Conservation (phyloP, 140 eudicot genomes). For the Flaveria floridana region DNA sequence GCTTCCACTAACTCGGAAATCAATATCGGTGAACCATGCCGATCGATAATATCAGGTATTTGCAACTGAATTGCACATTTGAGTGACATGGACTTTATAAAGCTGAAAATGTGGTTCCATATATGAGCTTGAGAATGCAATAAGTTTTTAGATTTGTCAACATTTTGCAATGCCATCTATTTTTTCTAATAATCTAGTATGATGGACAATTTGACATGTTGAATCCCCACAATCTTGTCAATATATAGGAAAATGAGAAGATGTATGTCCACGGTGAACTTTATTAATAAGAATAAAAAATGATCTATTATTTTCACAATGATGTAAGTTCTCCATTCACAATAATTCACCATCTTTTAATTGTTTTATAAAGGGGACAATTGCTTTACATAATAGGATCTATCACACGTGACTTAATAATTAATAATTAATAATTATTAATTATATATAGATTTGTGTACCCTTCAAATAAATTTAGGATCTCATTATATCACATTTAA, state of each 20-base stretch:
- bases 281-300: too few relatives aligned
- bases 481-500: not conserved
- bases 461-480: not conserved
- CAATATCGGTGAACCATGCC: not conserved
- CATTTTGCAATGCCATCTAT: conserved; percentile 20
- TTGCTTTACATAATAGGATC: too few relatives aligned
- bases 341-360: too few relatives aligned
- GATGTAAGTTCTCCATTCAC: too few relatives aligned
- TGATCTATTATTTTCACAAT: too few relatives aligned
- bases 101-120: conserved; percentile 34
- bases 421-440: too few relatives aligned
- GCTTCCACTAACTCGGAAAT: conserved; percentile 27
- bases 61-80: conserved; percentile 7
- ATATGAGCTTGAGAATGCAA: conserved; percentile 35
- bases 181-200: not conserved
- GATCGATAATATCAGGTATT: not conserved
- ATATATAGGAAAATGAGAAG: not conserved
- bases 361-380: too few relatives aligned
- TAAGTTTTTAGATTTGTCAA: conserved; percentile 7
- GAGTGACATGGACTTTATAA: conserved; percentile 12
- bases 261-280: too few relatives aligned
- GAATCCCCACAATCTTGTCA: not conserved
- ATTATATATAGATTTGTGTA: too few relatives aligned
- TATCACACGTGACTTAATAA: not conserved
- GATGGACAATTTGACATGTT: conserved; percentile 1